Base-by-base conservation (phyloP, 2,329 filamentous ascomycete genomes). In the Penicillium sp. region DNA sequence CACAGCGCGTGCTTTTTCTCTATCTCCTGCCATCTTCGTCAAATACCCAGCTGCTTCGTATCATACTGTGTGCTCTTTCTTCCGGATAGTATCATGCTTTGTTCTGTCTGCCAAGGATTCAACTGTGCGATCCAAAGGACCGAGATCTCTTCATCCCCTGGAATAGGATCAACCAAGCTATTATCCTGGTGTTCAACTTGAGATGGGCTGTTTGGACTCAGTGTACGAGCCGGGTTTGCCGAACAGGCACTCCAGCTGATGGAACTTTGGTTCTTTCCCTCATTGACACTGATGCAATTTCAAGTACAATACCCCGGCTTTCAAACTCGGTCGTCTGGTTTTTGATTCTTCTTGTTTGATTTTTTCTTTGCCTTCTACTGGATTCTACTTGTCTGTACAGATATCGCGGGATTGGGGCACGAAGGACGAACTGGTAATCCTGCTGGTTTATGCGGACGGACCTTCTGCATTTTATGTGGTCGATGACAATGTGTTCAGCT, bases 71-170 rank as follows among this genome's bases (percentile, higher is more conserved):
- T 49, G 45, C 45, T 49, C 31, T 49, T 12, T 45, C 28, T n/a
- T 31, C 14, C 14, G 15, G 42, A 48, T 66, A 61, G 65, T 64
- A 47, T 50, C 60, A 56, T 57, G 61, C 17, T 54, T 63, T 55
- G 43, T 60, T 55, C 54, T 58, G 61, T 58, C 61, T 62, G 58
- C 58, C 61, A 53, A 65, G 59, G 43, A 50, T 61, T 54, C 60
- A 5, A 8, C 51, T 55, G 53, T 59, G 51, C 54, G 58, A 58
- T 61, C 28, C 31, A 57, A 39, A 42, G 55, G 52, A 53, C 48
- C 25, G 20, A 20, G 52, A 28, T 25, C 43, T 54, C 37, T 54
- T 49, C n/a, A 14, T 35, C 28, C 7, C 34, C n/a, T 35, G n/a
- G 45, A 49, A 35, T 49, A 15, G n/a, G 17, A 4, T 34, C 45